Evolutionary conservation across 2,329 filamentous ascomycete genomes (phyloP), one percentile per base, ranked within the genome.

Genomic region (Aspergillus flavus): DNA sequence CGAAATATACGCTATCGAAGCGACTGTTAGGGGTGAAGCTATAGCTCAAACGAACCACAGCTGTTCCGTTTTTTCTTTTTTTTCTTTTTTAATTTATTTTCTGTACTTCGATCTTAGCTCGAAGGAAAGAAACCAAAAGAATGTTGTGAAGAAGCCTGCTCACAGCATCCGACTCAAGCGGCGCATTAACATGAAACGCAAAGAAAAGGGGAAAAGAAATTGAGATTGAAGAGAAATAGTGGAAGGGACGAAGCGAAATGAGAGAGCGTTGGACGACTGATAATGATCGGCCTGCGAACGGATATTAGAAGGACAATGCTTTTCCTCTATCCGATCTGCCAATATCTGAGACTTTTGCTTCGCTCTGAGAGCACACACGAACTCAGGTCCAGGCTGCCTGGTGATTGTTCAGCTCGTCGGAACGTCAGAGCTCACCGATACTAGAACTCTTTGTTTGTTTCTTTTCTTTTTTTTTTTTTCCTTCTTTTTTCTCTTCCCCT

Each of bases 81-180:
- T 21, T 59, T 45, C 28, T 52, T 58, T 19, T 39, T 56, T 39
- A 53, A 60, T 43, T 32, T 39, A 46, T 58, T 60, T 63, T 67
- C 53, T 48, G 21, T 12, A 14, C 21, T 23, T 21, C 32, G 34
- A 39, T 26, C 23, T 55, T 39, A n/a, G n/a, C 52, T 39, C 34
- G 16, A 34, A 45, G 26, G 14, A 28, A 58, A 58, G 58, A 62
- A 21, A 12, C 11, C 11, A 62, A 28, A 39, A 53, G 46, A 46
- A 48, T 32, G 66, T 69, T 66, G 64, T 58, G 64, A 73, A 75
- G 69, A 62, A 64, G 68, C 73, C 73, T 74, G 75, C 73, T 78
- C 74, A 75, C 74, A 72, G 71, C 71, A 69, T 75, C 75, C 74
- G 70, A 68, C 73, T 71, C 64, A 68, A 63, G 74, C 75, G 75